These are phyloP conservation scores for Pseudocercospora crystallina DNA, from an alignment of 2,329 filamentous ascomycete species.

Conservation along the genomic window DNA sequence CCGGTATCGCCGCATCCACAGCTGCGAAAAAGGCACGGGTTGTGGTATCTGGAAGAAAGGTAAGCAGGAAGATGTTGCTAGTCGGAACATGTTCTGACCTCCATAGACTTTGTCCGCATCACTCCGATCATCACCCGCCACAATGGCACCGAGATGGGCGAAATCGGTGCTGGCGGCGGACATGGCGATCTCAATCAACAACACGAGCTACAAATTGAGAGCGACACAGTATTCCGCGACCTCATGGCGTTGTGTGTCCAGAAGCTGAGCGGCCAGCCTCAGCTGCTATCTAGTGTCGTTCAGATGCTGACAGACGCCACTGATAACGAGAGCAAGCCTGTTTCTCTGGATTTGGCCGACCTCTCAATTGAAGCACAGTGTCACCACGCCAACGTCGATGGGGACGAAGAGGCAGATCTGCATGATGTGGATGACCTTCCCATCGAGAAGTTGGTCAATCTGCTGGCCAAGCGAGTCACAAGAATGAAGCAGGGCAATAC, in stretches of 20 bases:
- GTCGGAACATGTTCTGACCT: conserved; percentile 29
- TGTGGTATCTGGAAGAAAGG: conserved; percentile 53
- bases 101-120: conserved; percentile 65
- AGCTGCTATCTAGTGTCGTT: conserved; percentile 37
- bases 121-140: conserved; percentile 71
- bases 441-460: conserved; percentile 31
- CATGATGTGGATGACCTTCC: conserved; percentile 47
- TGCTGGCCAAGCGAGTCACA: conserved; percentile 32
- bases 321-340: conserved; percentile 16
- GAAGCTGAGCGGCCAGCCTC: conserved; percentile 37
- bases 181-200: conserved; percentile 70
- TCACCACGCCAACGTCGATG: conserved; percentile 38
- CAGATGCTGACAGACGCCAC: conserved; percentile 34
- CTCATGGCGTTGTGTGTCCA: conserved; percentile 53
- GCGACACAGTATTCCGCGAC: conserved; percentile 49
- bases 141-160: conserved; percentile 58
- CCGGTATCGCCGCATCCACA: conserved; percentile 68
- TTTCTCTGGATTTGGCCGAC: conserved; percentile 27
- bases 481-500: conserved; percentile 25
- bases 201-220: conserved; percentile 63
- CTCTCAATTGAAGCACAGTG: conserved; percentile 22
- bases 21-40: conserved; percentile 73
- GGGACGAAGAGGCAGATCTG: conserved; percentile 52
- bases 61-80: conserved; percentile 5
- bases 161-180: conserved; percentile 77